Evolutionary conservation across 805 yeast species (phyloP).

Genomic region (Tetrapisispora fleetii): DNA sequence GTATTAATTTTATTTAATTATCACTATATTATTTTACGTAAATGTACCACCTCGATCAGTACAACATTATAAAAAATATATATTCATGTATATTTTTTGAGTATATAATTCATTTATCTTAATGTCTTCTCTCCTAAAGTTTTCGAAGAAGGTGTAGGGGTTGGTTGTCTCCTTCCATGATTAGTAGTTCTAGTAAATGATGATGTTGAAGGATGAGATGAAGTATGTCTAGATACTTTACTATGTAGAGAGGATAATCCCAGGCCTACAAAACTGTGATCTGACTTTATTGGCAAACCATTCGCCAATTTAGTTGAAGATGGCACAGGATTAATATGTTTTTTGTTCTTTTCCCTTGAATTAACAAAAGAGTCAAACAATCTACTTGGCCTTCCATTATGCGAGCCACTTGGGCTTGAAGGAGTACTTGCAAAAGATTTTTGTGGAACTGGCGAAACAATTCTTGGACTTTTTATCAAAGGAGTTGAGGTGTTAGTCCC

Average conservation of each 20-base stretch:
- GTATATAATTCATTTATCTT: slow-evolving; percentile 2
- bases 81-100: background rate
- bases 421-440: background rate
- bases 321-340: slow-evolving; percentile 20
- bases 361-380: slow-evolving; percentile 30
- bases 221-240: background rate
- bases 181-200: background rate
- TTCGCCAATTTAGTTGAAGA: slow-evolving; percentile 24
- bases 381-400: slow-evolving; percentile 10
- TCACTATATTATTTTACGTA: no score
- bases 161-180: slow-evolving; percentile 12
- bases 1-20: no score
- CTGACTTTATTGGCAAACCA: slow-evolving; percentile 26
- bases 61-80: background rate
- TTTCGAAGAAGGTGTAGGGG: slow-evolving; percentile 46
- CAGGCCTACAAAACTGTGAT: slow-evolving; percentile 8
- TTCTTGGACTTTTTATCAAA: background rate
- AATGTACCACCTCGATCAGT: background rate
- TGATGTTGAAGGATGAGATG: slow-evolving; percentile 4
- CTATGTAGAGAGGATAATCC: slow-evolving; percentile 4
- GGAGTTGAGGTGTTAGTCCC: background rate
- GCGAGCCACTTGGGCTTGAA: background rate
- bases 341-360: slow-evolving; percentile 9
- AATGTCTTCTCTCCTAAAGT: slow-evolving; percentile 34
- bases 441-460: background rate